phyloP scores from a whole-genome alignment of 2,329 filamentous ascomycete species.

The Pseudogymnoascus verrucosus region DNA sequence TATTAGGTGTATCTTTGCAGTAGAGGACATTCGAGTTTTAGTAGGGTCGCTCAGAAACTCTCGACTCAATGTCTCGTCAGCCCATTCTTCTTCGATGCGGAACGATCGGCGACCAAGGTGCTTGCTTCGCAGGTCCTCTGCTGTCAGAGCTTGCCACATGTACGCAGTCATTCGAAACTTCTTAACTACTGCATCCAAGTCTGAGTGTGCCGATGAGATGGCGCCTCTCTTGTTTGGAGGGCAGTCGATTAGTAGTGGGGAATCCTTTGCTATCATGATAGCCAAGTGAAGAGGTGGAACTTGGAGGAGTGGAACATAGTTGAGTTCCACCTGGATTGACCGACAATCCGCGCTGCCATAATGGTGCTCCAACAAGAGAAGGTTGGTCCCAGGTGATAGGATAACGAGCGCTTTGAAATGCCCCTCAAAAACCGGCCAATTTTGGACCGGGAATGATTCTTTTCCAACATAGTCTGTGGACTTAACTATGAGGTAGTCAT shows the following conservation, averaged over 20 bases:
- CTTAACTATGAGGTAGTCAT: constrained; percentile 21
- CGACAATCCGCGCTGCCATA: constrained; percentile 47
- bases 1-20: constrained; percentile 62
- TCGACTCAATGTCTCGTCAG: constrained; percentile 53
- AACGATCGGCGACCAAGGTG: constrained; percentile 63
- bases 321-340: constrained; percentile 33
- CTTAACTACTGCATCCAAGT: constrained; percentile 54
- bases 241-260: constrained; percentile 59
- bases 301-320: constrained; percentile 47
- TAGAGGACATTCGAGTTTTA: constrained; percentile 11
- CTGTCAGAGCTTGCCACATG: constrained; percentile 69
- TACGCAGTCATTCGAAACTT: constrained; percentile 70
- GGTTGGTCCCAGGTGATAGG: constrained; percentile 57
- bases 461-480: constrained; percentile 21
- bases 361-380: constrained; percentile 53
- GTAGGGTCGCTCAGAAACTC: constrained; percentile 14
- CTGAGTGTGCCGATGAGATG: constrained; percentile 41
- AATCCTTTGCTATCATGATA: constrained; percentile 62
- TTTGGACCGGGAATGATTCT: constrained; percentile 47
- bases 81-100: constrained; percentile 67
- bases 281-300: constrained; percentile 62
- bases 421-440: constrained; percentile 58
- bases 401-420: constrained; percentile 61
- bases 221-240: constrained; percentile 50
- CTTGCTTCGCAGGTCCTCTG: constrained; percentile 64